Conservation (phyloP, 2,329 filamentous ascomycete genomes). For the Neobulgaria alba region DNA sequence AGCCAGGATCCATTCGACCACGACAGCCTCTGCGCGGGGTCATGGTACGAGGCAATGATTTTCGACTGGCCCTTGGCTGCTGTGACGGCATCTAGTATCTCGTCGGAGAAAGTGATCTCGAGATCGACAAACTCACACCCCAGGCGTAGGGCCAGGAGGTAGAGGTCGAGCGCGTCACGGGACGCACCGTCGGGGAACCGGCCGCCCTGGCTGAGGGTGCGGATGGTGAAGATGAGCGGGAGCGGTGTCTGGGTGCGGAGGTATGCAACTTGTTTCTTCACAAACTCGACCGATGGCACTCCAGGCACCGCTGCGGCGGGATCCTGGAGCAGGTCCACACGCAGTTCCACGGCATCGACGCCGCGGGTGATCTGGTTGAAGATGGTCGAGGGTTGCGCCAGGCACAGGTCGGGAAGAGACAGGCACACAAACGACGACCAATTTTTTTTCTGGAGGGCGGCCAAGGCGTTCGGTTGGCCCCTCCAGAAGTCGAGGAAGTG, state of each 20-base stretch:
- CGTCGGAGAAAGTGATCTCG: slow-evolving; percentile 76
- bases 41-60: slow-evolving; percentile 94
- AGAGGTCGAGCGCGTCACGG: slow-evolving; percentile 65
- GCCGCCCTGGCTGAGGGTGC: slow-evolving; percentile 79
- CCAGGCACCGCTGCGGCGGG: slow-evolving; percentile 39
- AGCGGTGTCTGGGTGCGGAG: slow-evolving; percentile 63
- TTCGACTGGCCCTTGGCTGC: slow-evolving; percentile 61
- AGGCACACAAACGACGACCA: neutral
- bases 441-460: neutral
- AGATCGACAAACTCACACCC: slow-evolving; percentile 90
- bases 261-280: slow-evolving; percentile 73
- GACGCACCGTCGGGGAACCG: slow-evolving; percentile 71
- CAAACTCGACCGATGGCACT: slow-evolving; percentile 61
- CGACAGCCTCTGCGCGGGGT: slow-evolving; percentile 67
- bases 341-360: slow-evolving; percentile 84
- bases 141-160: slow-evolving; percentile 68
- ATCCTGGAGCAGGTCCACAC: slow-evolving; percentile 84
- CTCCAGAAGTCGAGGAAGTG: slow-evolving; percentile 62
- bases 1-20: slow-evolving; percentile 95
- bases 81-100: slow-evolving; percentile 60
- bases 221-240: slow-evolving; percentile 87
- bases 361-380: slow-evolving; percentile 56
- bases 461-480: neutral
- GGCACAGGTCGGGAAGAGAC: neutral
- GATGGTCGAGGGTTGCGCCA: slow-evolving; percentile 46